Conservation (phyloP, 2,329 filamentous ascomycete genomes). For the Penicillium aurantiogriseum region DNA sequence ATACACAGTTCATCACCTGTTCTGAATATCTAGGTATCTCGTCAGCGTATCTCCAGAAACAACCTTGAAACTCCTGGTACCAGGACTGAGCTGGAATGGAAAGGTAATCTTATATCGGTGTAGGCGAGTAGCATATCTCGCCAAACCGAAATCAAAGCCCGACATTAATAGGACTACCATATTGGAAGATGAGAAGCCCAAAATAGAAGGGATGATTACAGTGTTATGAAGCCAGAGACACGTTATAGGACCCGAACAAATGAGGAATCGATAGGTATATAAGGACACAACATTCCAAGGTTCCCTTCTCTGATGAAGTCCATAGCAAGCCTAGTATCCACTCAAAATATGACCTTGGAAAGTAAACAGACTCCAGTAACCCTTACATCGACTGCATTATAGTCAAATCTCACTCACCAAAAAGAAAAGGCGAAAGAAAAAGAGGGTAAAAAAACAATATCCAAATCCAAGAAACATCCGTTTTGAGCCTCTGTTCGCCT, state of each 20-base stretch:
- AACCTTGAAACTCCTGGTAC: not conserved
- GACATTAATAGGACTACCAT: not conserved
- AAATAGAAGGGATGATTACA: not conserved
- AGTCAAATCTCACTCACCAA: not conserved
- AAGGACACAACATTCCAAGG: not conserved
- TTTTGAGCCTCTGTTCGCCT: slow-evolving; percentile 14
- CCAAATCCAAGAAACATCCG: slow-evolving; percentile 12
- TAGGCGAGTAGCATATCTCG: no score
- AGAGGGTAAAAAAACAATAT: not conserved
- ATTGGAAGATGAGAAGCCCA: not conserved
- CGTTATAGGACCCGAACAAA: not conserved
- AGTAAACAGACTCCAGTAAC: slow-evolving; percentile 1
- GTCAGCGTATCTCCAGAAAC: not conserved
- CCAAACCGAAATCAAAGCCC: not conserved
- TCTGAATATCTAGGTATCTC: not conserved
- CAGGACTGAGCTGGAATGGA: not conserved
- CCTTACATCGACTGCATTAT: not conserved
- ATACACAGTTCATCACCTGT: not conserved
- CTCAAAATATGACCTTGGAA: not conserved
- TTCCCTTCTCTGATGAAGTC: no score
- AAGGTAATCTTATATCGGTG: no score
- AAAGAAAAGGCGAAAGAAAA: not conserved
- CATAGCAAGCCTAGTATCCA: not conserved
- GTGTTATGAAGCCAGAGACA: not conserved
- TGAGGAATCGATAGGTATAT: not conserved